A percentile compares a stretch with the other conserved stretches of the same genome.
phyloP scores from a whole-genome alignment of 495 filamentous ascomycete species.

The Xeromyces bisporus region DNA sequence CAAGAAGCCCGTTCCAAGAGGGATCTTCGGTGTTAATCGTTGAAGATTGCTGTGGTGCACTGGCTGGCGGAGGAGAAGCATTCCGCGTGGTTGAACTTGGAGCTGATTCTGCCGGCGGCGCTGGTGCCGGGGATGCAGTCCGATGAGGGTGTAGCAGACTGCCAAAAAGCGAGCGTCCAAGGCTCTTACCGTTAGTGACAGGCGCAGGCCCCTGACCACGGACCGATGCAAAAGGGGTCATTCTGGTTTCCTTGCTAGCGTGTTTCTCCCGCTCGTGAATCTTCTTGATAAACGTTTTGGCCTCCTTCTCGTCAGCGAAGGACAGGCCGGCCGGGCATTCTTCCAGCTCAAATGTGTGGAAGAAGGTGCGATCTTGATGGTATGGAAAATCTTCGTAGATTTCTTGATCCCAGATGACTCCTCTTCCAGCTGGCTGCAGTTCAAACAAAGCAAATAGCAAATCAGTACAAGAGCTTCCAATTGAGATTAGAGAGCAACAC shows the following conservation, averaged over 20 bases:
- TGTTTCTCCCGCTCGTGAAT: constrained; percentile 88
- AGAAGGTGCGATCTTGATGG: constrained; percentile 91
- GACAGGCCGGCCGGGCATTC: constrained; percentile 77
- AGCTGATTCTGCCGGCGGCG: constrained; percentile 31
- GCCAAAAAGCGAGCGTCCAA: constrained; percentile 40
- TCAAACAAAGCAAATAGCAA: constrained; percentile 8
- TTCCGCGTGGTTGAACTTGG: constrained; percentile 32
- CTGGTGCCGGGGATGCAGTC: constrained; percentile 40
- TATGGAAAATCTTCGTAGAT: constrained; percentile 88
- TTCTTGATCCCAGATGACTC: constrained; percentile 97
- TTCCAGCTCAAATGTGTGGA: constrained; percentile 92
- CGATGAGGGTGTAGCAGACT: constrained; percentile 52
- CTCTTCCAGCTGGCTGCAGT: constrained; percentile 52
- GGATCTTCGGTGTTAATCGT: constrained; percentile 72
- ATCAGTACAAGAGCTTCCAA: constrained; percentile 1
- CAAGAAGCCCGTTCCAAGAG: constrained; percentile 64
- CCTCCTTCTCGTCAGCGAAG: constrained; percentile 92
- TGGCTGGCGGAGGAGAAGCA: constrained; percentile 25
- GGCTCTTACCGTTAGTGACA: constrained; percentile 31
- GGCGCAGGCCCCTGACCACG: constrained; percentile 29
- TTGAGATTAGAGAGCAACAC: background rate
- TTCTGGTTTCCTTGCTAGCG: constrained; percentile 66
- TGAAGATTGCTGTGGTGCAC: constrained; percentile 33
- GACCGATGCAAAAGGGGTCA: constrained; percentile 56
- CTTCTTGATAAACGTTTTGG: constrained; percentile 85